Evolutionary conservation across 352 stramenopile species (phyloP).

Genomic region (Pythium angustatum): DNA sequence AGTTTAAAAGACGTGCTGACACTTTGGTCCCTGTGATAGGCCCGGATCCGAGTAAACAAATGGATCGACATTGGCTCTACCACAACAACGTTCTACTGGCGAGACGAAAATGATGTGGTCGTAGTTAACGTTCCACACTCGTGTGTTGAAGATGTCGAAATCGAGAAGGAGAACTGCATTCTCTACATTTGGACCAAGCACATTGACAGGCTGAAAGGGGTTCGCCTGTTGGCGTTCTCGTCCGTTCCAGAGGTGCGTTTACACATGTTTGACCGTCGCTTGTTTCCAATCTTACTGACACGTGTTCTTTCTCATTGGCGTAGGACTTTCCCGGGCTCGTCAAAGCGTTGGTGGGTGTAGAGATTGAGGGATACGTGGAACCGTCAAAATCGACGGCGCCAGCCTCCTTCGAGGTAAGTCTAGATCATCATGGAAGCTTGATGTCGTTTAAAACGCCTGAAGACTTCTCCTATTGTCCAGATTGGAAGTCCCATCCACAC

Average conservation of each 20-base stretch:
- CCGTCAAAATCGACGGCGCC: neutral
- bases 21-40: conserved; percentile 24
- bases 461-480: neutral
- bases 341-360: conserved; percentile 26
- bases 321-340: conserved; percentile 32
- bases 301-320: neutral
- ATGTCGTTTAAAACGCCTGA: neutral
- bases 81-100: conserved; percentile 55
- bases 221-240: conserved; percentile 31
- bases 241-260: conserved; percentile 16
- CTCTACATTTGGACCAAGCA: conserved; percentile 40
- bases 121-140: conserved; percentile 59
- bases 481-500: conserved; percentile 30
- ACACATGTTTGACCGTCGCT: too few relatives aligned
- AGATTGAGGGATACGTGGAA: conserved; percentile 29
- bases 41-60: conserved; percentile 43
- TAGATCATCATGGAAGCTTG: neutral
- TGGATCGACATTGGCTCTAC: conserved; percentile 56
- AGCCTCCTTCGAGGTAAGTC: conserved; percentile 16
- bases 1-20: too few relatives aligned
- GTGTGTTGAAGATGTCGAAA: conserved; percentile 44
- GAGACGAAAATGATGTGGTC: conserved; percentile 36
- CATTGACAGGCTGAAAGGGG: conserved; percentile 28
- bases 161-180: conserved; percentile 33
- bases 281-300: too few relatives aligned